Evolutionary conservation across 306 rosid genomes (phyloP).

Genomic region (Fragaria nilgerrensis): DNA sequence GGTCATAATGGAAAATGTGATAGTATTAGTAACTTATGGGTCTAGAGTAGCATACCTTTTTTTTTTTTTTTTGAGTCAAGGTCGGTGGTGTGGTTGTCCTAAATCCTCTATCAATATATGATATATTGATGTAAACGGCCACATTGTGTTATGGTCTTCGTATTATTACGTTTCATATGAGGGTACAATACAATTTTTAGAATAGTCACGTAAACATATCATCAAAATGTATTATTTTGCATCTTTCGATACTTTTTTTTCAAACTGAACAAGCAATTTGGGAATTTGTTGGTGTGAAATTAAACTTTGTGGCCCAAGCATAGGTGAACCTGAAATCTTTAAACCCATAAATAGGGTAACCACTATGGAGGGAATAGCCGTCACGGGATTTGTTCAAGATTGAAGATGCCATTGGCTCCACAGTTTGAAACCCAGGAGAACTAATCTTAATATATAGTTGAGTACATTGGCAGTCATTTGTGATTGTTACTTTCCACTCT

Average conservation of each 20-base stretch:
- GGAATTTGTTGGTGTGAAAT: not conserved
- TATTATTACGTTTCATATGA: too few relatives aligned
- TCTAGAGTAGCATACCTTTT: too few relatives aligned
- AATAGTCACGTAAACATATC: not conserved
- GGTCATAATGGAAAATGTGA: too few relatives aligned
- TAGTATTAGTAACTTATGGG: too few relatives aligned
- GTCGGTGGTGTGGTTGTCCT: too few relatives aligned
- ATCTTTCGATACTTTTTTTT: too few relatives aligned
- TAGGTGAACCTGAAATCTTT: not conserved
- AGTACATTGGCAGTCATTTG: not conserved
- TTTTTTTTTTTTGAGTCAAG: too few relatives aligned
- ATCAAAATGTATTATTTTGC: not conserved
- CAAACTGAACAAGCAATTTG: not conserved
- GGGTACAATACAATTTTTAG: too few relatives aligned
- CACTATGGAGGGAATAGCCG: not conserved
- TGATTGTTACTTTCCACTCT: not conserved
- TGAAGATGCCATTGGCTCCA: not conserved
- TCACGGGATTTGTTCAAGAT: not conserved
- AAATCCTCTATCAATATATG: too few relatives aligned
- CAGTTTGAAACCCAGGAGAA: not conserved
- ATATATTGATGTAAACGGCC: not conserved
- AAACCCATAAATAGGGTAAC: not conserved
- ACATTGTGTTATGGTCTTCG: not conserved
- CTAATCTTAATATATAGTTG: not conserved
- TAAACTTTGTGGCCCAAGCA: not conserved